Percentiles rank a stretch among this genome's conserved stretches.
phyloP scores from a whole-genome alignment of 2,329 filamentous ascomycete species.

The Phialophora macrospora region DNA sequence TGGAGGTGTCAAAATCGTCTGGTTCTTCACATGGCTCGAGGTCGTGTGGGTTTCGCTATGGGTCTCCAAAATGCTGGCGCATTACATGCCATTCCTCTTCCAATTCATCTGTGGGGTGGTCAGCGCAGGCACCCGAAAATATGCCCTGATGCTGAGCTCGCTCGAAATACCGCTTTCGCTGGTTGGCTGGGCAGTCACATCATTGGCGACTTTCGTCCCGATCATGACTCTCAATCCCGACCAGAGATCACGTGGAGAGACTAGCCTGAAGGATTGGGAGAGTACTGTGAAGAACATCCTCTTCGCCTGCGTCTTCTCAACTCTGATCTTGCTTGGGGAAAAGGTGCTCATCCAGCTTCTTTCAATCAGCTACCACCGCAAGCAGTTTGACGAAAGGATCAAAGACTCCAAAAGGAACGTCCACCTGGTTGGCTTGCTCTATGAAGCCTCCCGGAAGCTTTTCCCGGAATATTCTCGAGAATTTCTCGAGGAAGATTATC shows the following conservation, averaged over 20 bases:
- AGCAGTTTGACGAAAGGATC: constrained; percentile 72
- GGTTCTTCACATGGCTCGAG: constrained; percentile 70
- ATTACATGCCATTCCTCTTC: constrained; percentile 64
- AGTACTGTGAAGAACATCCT: constrained; percentile 63
- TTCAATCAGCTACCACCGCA: constrained; percentile 70
- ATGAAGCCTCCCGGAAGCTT: constrained; percentile 83
- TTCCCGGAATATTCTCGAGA: constrained; percentile 93
- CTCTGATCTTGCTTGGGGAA: constrained; percentile 62
- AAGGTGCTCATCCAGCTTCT: constrained; percentile 68
- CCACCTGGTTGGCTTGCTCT: constrained; percentile 78
- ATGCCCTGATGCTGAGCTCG: constrained; percentile 62
- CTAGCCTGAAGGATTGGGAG: constrained; percentile 55
- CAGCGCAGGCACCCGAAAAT: constrained; percentile 68
- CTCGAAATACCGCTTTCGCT: constrained; percentile 66
- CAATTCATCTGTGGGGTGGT: constrained; percentile 66
- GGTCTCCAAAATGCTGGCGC: constrained; percentile 64
- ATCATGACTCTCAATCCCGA: constrained; percentile 53
- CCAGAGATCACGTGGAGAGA: constrained; percentile 43
- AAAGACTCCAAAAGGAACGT: constrained; percentile 88
- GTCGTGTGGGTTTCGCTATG: constrained; percentile 68
- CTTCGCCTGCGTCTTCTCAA: constrained; percentile 61
- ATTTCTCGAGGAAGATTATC: constrained; percentile 87
- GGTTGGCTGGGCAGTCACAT: constrained; percentile 64
- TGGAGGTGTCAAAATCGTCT: constrained; percentile 61
- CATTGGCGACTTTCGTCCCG: constrained; percentile 63